Conservation (phyloP, 306 rosid species). For the Senna tora region DNA sequence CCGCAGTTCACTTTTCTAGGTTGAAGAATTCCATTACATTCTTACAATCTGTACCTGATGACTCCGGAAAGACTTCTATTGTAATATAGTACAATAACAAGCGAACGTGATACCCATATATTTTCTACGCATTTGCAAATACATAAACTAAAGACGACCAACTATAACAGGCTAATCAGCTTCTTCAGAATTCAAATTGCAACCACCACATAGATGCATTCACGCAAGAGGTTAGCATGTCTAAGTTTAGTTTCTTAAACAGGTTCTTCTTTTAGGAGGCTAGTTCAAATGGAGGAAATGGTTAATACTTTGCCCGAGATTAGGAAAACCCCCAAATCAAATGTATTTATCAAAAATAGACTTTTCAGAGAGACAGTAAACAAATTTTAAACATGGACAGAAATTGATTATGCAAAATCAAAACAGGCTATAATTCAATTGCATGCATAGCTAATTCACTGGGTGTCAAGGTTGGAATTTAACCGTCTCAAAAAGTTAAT, state of each 20-base stretch:
- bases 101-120: not conserved
- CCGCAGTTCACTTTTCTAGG: not conserved
- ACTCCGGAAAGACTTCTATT: constrained; percentile 6
- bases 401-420: constrained; percentile 1
- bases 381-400: not conserved
- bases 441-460: not conserved
- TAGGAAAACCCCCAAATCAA: not conserved
- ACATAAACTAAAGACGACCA: constrained; percentile 14
- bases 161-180: constrained; percentile 23
- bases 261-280: constrained; percentile 3
- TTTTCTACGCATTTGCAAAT: constrained; percentile 9
- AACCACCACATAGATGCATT: constrained; percentile 20
- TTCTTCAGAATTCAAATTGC: constrained; percentile 19
- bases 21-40: not conserved
- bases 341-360: not conserved
- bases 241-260: not conserved
- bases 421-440: constrained; percentile 6
- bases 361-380: not conserved
- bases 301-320: constrained; percentile 4
- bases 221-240: constrained; percentile 12
- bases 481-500: not conserved
- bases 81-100: not conserved
- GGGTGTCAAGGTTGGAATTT: not conserved
- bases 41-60: constrained; percentile 12
- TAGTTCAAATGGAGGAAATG: constrained; percentile 16